Percentiles rank a stretch among this genome's conserved stretches.
These are phyloP conservation scores for Xylariaceae sp. DNA, from an alignment of 2,329 filamentous ascomycete species.

Conservation along the genomic window DNA sequence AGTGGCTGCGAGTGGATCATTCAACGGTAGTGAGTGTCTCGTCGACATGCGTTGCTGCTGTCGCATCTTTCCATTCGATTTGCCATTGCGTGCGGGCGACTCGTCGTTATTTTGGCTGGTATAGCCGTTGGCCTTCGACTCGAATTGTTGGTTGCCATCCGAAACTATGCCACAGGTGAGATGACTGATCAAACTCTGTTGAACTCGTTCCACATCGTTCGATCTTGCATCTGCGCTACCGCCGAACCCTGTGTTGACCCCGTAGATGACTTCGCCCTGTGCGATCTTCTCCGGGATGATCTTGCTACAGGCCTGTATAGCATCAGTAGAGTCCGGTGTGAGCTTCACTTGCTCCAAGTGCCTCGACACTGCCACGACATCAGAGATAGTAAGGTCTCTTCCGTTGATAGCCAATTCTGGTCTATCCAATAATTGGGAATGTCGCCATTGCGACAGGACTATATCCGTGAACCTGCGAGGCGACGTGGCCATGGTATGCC, in stretches of 20 bases:
- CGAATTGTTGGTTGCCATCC: constrained; percentile 22
- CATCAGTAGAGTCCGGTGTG: not conserved
- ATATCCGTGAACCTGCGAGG: no score
- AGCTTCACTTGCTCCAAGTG: not conserved
- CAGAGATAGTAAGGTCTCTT: not conserved
- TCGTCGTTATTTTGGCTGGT: no score
- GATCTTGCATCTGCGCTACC: constrained; percentile 60
- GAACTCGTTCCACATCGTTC: constrained; percentile 44
- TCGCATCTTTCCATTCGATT: no score
- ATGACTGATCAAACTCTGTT: constrained; percentile 54
- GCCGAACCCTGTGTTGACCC: constrained; percentile 64
- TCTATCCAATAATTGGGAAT: no score
- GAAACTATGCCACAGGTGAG: constrained; percentile 45
- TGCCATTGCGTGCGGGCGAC: no score
- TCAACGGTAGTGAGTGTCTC: not conserved
- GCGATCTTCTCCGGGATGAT: not conserved
- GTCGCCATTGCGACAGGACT: no score
- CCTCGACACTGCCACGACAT: not conserved
- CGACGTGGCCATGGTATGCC: no score
- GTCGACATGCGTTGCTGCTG: no score
- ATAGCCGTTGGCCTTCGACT: no score
- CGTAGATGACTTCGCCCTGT: constrained; percentile 22
- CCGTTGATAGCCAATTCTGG: no score
- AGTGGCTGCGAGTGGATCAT: constrained; percentile 6
- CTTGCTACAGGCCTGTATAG: not conserved